Conservation (phyloP, 805 yeast genomes). For the Pichia insulana region DNA sequence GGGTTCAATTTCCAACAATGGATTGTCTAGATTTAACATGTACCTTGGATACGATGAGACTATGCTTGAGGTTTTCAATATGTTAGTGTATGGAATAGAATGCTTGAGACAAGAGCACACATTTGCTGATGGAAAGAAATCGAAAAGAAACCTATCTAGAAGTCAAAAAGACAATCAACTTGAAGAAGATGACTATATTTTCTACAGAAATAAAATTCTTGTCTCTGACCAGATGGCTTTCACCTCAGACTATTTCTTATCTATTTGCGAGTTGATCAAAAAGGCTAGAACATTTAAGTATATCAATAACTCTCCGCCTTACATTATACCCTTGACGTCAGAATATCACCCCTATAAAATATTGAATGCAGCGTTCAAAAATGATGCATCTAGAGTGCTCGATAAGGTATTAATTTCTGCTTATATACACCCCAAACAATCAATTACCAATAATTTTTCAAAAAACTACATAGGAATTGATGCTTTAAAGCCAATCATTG, state of each 20-base stretch:
- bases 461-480: background rate
- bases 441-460: background rate
- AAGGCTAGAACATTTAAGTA: constrained; percentile 23
- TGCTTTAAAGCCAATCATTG: background rate
- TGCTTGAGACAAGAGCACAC: constrained; percentile 12
- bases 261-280: constrained; percentile 13
- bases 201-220: constrained; percentile 2
- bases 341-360: constrained; percentile 26
- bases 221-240: constrained; percentile 13
- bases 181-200: background rate
- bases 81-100: constrained; percentile 24
- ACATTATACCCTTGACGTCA: constrained; percentile 21
- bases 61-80: constrained; percentile 26
- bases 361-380: constrained; percentile 14
- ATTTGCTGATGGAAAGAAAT: background rate
- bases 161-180: too few relatives aligned
- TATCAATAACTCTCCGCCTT: constrained; percentile 25
- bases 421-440: constrained; percentile 7
- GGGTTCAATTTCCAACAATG: constrained; percentile 15
- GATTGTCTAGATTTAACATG: constrained; percentile 16
- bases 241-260: constrained; percentile 12
- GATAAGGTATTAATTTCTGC: constrained; percentile 5
- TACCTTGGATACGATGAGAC: constrained; percentile 31
- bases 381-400: background rate
- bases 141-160: background rate